A percentile compares a stretch with the other conserved stretches of the same genome.
phyloP scores from a whole-genome alignment of 2,329 filamentous ascomycete genomes.

The Torrubiellomyces zombiae region DNA sequence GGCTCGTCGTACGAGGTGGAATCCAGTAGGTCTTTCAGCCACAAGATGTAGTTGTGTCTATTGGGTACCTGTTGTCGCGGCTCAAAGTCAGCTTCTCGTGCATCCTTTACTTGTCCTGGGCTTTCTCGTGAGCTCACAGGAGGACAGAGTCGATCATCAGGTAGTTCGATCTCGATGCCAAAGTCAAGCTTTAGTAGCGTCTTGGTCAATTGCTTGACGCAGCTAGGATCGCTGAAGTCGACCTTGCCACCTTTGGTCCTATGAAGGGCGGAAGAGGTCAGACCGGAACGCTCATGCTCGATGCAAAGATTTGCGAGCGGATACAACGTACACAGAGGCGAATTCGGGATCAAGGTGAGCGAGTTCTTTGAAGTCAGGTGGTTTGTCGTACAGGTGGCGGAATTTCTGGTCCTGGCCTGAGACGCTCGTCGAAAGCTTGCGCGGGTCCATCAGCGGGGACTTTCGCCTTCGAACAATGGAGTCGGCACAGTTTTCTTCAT shows the following conservation, averaged over 20 bases:
- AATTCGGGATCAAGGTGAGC: conserved; percentile 24
- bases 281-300: background rate
- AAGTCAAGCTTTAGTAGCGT: conserved; percentile 65
- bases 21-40: conserved; percentile 71
- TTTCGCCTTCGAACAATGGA: too few relatives aligned
- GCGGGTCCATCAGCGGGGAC: too few relatives aligned
- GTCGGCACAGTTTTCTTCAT: too few relatives aligned
- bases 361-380: conserved; percentile 27
- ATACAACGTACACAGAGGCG: conserved; percentile 21
- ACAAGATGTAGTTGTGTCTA: conserved; percentile 78
- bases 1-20: conserved; percentile 38
- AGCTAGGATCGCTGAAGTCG: conserved; percentile 64
- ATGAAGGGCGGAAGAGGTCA: background rate
- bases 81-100: background rate
- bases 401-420: conserved; percentile 15
- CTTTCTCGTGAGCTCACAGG: conserved; percentile 44
- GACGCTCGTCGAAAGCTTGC: too few relatives aligned
- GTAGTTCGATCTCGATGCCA: conserved; percentile 50
- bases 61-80: conserved; percentile 31
- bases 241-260: conserved; percentile 32
- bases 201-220: conserved; percentile 68
- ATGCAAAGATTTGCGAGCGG: background rate
- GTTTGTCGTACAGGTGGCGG: conserved; percentile 21
- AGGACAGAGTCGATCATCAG: conserved; percentile 67
- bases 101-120: too few relatives aligned